Percentiles rank a stretch among this genome's conserved stretches.
These are phyloP conservation scores for Phytophthora pluvialis DNA, from an alignment of 352 stramenopile species.

Conservation along the genomic window DNA sequence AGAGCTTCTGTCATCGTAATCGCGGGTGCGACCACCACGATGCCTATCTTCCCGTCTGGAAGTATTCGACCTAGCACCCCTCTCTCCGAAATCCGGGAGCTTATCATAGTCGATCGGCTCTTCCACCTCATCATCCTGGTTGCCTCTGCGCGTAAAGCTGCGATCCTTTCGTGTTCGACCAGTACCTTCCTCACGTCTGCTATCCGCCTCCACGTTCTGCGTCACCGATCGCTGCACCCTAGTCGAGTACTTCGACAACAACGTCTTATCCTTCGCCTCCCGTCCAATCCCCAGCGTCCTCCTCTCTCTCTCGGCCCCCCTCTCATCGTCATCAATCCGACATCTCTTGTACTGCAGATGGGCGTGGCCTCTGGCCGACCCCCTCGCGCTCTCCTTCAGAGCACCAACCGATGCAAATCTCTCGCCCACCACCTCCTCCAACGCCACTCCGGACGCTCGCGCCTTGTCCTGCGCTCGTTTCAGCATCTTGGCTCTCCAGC, in stretches of 20 bases:
- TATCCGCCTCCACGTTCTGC: conserved; percentile 35
- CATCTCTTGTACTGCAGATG: conserved; percentile 79
- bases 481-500: conserved; percentile 87
- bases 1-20: conserved; percentile 15
- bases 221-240: conserved; percentile 63
- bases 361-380: conserved; percentile 55
- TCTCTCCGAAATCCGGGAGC: conserved; percentile 71
- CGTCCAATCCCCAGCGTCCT: conserved; percentile 49
- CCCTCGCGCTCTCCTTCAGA: conserved; percentile 57
- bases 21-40: conserved; percentile 7
- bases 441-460: conserved; percentile 47
- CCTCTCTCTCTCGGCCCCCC: conserved; percentile 13
- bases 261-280: conserved; percentile 63
- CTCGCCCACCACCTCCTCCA: conserved; percentile 71
- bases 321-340: conserved; percentile 31
- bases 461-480: conserved; percentile 72
- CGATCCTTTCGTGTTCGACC: conserved; percentile 6
- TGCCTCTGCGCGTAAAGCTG: conserved; percentile 7
- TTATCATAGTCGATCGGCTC: conserved; percentile 84
- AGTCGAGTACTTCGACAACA: conserved; percentile 68
- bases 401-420: conserved; percentile 63
- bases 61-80: conserved; percentile 28
- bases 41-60: conserved; percentile 26
- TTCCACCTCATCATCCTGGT: conserved; percentile 53
- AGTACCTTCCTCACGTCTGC: conserved; percentile 6